phyloP scores from a whole-genome alignment of 2,329 filamentous ascomycete genomes.

The Diaporthe australafricana region DNA sequence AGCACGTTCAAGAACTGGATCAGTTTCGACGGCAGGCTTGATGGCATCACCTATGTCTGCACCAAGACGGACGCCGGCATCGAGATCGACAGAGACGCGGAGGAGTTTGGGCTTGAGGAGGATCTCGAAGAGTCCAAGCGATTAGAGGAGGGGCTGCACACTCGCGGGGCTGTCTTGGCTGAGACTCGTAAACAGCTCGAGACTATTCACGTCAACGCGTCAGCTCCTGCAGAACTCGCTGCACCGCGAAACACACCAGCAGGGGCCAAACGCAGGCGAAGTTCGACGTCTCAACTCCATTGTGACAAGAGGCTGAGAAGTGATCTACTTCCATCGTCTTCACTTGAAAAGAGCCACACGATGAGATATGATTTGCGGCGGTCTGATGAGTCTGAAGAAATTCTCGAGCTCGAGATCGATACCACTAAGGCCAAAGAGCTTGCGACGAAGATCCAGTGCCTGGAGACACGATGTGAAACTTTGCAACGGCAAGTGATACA shows the following conservation, averaged over 20 bases:
- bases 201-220: neutral
- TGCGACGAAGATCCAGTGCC: neutral
- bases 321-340: neutral
- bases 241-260: neutral
- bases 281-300: neutral
- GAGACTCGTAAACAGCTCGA: neutral
- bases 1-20: slow-evolving; percentile 14
- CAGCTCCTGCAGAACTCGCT: neutral
- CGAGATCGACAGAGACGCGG: neutral
- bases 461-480: neutral
- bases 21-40: slow-evolving; percentile 1
- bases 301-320: neutral
- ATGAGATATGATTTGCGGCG: neutral
- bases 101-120: neutral
- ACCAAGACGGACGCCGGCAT: neutral
- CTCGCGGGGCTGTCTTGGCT: neutral
- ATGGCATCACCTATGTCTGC: neutral
- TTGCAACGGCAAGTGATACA: neutral
- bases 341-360: too few species aligned
- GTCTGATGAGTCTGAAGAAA: neutral
- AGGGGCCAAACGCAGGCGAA: neutral
- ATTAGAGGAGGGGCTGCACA: neutral
- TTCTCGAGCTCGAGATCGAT: neutral
- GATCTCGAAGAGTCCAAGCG: neutral
- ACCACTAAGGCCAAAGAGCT: neutral